Base-by-base conservation (phyloP, 2,329 filamentous ascomycete species). In the Neofusicoccum kwambonambiense region DNA sequence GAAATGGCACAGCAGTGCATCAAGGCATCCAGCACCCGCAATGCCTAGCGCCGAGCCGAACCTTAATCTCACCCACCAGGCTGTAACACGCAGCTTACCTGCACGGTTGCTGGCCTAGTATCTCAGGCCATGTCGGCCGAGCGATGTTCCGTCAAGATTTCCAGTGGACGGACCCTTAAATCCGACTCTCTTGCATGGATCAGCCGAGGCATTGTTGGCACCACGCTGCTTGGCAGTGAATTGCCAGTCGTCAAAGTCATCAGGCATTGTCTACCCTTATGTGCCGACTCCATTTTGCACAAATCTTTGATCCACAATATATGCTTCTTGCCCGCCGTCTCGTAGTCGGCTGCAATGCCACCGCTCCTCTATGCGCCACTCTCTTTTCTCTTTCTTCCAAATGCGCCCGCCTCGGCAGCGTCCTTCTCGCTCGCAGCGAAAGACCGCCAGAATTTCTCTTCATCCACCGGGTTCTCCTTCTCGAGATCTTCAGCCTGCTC, bases 391-490 rank as follows among this genome's bases (percentile, higher is more conserved):
- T 31, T 19, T n/a, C 15, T 49, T 4, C 19, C 34, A 15, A 22
- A 64, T 1, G 52, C 62, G 3, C 62, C 62, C 12, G n/a, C 45
- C 22, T 65, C 63, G 3, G 63, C 63, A 34, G 63, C 63, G 17
- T 15, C 15, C 31, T 54, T 52, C 22, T 65, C 63, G 19, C 63
- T 65, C 4, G 56, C 39, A 19, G 63, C 63, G 37, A 65, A 65
- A 1, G 63, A 22, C 17, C 63, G 63, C 63, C 63, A 65, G 12
- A 65, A 17, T 37, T 39, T 65, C 54, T 65, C 63, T 22, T 65
- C 64, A 2, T 51, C 37, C 8, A n/a, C 13, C 17, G 34, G 37
- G 1, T 60, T 19, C 11, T 22, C 41, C 62, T 19, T 45, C 41
- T 64, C 62, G n/a, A 19, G 50, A 6, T 62, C 45, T 27, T 51